Evolutionary conservation across 768 basidiomycete genomes (phyloP), one percentile per base, ranked within the genome.

Genomic region (Melanogaster broomeanus): DNA sequence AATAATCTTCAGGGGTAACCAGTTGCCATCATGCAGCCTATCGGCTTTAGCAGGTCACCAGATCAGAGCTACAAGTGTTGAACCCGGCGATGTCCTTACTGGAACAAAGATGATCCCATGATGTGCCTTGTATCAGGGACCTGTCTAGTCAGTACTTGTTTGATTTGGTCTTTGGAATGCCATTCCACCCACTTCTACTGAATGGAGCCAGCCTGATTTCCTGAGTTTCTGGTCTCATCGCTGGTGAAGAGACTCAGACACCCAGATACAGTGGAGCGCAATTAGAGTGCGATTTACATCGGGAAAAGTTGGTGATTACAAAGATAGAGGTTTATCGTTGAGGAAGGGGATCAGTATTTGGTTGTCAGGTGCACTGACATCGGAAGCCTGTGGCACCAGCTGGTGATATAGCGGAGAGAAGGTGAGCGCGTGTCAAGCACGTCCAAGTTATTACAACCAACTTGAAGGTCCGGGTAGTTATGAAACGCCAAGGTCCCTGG

Each of bases 1-100:
- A n/a, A 48, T 48, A 30, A 48, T 48, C 35, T 18, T 48, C 35
- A 48, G 37, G 46, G 46, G 46, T n/a, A 7, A 37, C n/a, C n/a
- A n/a, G n/a, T n/a, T n/a, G 25, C n/a, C 38, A 37, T 47, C 35
- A 37, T 24, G 18, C 2, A 16, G 19, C 37, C 21, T 12, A 31
- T 25, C 45, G 45, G 45, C 34, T 37, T 25, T 47, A 37, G 35
- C 45, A 37, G 19, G 30, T 34, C 33, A 34, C 11, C 35, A 6
- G 6, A 37, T 37, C 35, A 37, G 35, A 37, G n/a, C n/a, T n/a
- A n/a, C n/a, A n/a, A n/a, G n/a, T n/a, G n/a, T n/a, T n/a, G n/a
- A 16, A 10, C 18, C 35, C 16, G 35, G 16, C 10, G 35, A 18
- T 35, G 15, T 16, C 33, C 16, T 37, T 37, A n/a, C 16, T 31